Conservation (phyloP, 257 asterid species). For the Scutellaria baicalensis region DNA sequence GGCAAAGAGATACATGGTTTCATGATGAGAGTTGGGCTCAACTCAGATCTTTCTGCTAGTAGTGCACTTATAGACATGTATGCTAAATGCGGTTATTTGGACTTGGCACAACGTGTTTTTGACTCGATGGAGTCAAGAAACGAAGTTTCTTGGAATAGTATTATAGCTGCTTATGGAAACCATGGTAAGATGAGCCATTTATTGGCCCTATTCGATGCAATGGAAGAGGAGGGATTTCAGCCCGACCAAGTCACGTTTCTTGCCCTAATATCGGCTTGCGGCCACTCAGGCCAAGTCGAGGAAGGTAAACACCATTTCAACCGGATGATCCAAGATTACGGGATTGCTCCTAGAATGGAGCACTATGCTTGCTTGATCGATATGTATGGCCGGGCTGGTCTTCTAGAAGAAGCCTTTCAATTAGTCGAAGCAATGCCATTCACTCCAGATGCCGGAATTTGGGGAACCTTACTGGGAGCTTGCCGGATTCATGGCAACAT, state of each 20-base stretch:
- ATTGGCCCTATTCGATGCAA: constrained; percentile 37
- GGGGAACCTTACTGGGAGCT: constrained; percentile 90
- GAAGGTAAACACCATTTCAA: constrained; percentile 53
- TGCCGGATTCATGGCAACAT: constrained; percentile 66
- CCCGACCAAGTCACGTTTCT: constrained; percentile 84
- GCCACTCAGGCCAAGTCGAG: constrained; percentile 71
- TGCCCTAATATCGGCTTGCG: constrained; percentile 69
- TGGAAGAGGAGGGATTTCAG: constrained; percentile 46
- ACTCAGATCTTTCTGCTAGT: constrained; percentile 41
- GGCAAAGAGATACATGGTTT: constrained; percentile 79
- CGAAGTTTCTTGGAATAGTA: constrained; percentile 94
- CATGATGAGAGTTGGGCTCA: constrained; percentile 43
- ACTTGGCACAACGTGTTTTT: constrained; percentile 49
- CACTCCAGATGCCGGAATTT: constrained; percentile 74
- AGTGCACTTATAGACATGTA: constrained; percentile 80
- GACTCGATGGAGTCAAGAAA: constrained; percentile 47
- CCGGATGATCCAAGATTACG: constrained; percentile 46
- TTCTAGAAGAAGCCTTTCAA: constrained; percentile 44
- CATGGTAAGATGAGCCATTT: constrained; percentile 49
- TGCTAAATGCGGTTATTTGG: constrained; percentile 77
- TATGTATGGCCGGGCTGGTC: constrained; percentile 69
- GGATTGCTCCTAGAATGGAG: constrained; percentile 54
- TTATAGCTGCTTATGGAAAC: constrained; percentile 88
- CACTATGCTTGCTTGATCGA: constrained; percentile 87
- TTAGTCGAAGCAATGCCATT: constrained; percentile 59